Conservation (phyloP, 2,329 filamentous ascomycete species). For the Drechslerella stenobrocha region DNA sequence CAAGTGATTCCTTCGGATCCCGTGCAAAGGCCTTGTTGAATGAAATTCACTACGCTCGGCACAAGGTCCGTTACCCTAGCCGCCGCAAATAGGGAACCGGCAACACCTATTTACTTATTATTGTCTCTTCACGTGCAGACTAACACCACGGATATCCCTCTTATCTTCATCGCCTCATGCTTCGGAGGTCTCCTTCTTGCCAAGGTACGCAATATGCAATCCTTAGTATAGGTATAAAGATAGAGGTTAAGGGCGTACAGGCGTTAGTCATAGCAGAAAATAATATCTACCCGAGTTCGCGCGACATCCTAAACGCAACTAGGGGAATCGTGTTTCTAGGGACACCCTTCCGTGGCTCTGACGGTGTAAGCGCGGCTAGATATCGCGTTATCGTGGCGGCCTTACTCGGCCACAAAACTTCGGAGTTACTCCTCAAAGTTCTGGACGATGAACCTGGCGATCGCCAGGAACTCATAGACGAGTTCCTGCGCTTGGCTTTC, state of each 20-base stretch:
- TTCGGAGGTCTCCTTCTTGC: neutral
- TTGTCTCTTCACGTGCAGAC: neutral
- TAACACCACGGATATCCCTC: neutral
- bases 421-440: neutral
- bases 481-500: neutral
- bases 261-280: neutral
- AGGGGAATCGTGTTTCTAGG: slow-evolving; percentile 1
- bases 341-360: neutral
- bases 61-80: neutral
- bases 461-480: neutral
- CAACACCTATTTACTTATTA: neutral
- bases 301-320: neutral
- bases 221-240: neutral
- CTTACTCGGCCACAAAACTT: neutral
- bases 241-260: neutral
- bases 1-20: neutral
- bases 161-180: slow-evolving; percentile 3
- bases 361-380: neutral
- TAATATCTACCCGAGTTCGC: neutral
- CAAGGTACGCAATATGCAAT: neutral
- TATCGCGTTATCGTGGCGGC: neutral
- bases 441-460: neutral
- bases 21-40: neutral
- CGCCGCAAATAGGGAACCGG: neutral
- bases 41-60: neutral